Percentiles rank a stretch among this genome's conserved stretches.
Evolutionary conservation across 1,284 basidiomycete genomes (phyloP).

Genomic region (Tilletia walkeri): DNA sequence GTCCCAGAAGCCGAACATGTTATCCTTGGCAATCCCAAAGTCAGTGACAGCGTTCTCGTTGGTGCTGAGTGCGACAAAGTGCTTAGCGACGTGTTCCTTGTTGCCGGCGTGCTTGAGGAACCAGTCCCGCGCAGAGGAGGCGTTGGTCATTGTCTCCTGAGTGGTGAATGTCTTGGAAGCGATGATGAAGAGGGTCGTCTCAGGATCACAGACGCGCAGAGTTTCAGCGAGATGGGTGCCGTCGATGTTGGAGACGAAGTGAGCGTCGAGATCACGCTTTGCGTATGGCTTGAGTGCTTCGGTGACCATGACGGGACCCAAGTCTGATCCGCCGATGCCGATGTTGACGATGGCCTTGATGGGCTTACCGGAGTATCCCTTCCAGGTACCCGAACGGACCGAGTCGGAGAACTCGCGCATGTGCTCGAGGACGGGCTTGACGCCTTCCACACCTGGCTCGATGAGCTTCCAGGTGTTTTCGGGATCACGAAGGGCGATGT

Average conservation of each 20-base stretch:
- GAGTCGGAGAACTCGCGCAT: slow-evolving; percentile 85
- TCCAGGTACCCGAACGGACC: slow-evolving; percentile 83
- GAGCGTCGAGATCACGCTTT: slow-evolving; percentile 79
- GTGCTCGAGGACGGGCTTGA: slow-evolving; percentile 79
- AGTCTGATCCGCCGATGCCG: slow-evolving; percentile 95
- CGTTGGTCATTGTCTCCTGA: slow-evolving; percentile 99
- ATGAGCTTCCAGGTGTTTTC: slow-evolving; percentile 65
- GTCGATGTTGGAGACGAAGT: slow-evolving; percentile 98
- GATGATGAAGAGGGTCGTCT: slow-evolving; percentile 94
- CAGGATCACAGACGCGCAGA: slow-evolving; percentile 76
- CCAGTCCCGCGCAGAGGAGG: slow-evolving; percentile 88
- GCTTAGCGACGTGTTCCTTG: slow-evolving; percentile 91
- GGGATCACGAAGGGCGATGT: slow-evolving; percentile 88
- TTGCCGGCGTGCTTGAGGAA: slow-evolving; percentile 70
- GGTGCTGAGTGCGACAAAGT: slow-evolving; percentile 96
- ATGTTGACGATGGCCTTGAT: slow-evolving; percentile 97
- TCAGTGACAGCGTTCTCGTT: slow-evolving; percentile 89
- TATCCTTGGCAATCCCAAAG: slow-evolving; percentile 87
- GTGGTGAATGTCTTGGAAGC: slow-evolving; percentile 99
- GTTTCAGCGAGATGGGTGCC: slow-evolving; percentile 95
- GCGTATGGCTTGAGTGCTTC: slow-evolving; percentile 93
- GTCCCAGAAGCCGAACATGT: slow-evolving; percentile 99
- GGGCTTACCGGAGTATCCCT: slow-evolving; percentile 92
- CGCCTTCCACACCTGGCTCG: slow-evolving; percentile 79
- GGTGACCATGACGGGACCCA: slow-evolving; percentile 97